These are phyloP conservation scores for Apophysomyces trapeziformis DNA, from an alignment of 371 early-diverging fungal species.

Conservation along the genomic window DNA sequence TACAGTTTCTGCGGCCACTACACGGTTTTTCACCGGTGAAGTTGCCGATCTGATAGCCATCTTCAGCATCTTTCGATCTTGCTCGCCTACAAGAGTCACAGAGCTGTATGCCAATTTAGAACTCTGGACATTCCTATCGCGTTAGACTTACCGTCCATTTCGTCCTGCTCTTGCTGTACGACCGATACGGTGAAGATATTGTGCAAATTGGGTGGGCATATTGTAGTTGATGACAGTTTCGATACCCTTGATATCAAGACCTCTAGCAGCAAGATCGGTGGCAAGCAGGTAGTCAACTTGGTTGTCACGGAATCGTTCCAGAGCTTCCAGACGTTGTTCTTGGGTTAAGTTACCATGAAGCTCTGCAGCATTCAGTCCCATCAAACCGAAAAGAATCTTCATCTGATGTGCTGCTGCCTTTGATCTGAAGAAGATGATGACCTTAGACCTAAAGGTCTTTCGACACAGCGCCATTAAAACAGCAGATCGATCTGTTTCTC, in stretches of 20 bases:
- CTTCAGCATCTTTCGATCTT: conserved; percentile 92
- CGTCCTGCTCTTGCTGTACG: conserved; percentile 98
- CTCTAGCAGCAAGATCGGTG: conserved; percentile 99
- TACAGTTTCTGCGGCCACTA: conserved; percentile 78
- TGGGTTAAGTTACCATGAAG: conserved; percentile 99
- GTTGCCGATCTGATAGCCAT: conserved; percentile 87
- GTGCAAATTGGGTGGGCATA: conserved; percentile 95
- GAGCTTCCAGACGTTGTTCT: conserved; percentile 88
- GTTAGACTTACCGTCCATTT: conserved; percentile 65
- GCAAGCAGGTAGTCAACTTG: conserved; percentile 92
- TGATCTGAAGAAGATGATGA: conserved; percentile 92
- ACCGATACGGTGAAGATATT: conserved; percentile 99
- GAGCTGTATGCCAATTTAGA: conserved; percentile 43
- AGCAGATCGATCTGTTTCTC: conserved; percentile 87
- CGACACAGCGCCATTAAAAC: conserved; percentile 85
- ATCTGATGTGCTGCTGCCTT: conserved; percentile 96
- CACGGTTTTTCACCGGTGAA: conserved; percentile 83
- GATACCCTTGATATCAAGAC: conserved; percentile 98
- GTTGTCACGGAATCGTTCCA: conserved; percentile 90
- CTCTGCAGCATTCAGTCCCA: conserved; percentile 92
- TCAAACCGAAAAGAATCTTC: conserved; percentile 93
- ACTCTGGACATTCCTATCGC: background rate
- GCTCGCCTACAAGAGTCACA: conserved; percentile 90
- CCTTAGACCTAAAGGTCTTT: conserved; percentile 75
- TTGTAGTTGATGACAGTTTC: conserved; percentile 99